Percentiles rank a stretch among this genome's conserved stretches.
These are phyloP conservation scores for Podaxis carcinomalis DNA, from an alignment of 768 basidiomycete species.

Conservation along the genomic window DNA sequence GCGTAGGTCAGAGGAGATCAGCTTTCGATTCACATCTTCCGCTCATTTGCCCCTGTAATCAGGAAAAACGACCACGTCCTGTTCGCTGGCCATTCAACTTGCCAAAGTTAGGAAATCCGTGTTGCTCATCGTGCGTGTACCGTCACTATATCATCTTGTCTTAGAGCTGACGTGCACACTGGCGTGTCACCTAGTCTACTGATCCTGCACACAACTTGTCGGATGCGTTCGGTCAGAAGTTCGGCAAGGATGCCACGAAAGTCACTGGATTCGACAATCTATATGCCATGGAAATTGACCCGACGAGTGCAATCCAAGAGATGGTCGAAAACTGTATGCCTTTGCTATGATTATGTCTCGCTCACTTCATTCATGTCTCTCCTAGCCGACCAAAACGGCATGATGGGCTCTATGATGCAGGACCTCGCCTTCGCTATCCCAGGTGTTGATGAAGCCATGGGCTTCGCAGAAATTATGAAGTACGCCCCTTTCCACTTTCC, in stretches of 20 bases:
- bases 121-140: constrained; percentile 77
- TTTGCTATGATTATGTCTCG: background rate
- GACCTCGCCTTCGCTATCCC: constrained; percentile 99
- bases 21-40: background rate
- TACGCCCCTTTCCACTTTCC: constrained; percentile 29
- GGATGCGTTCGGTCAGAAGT: constrained; percentile 98
- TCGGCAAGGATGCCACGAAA: constrained; percentile 97
- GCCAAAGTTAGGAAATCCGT: constrained; percentile 91
- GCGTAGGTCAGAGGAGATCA: constrained; percentile 71
- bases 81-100: constrained; percentile 95
- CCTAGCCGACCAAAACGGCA: constrained; percentile 80
- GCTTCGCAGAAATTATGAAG: constrained; percentile 99
- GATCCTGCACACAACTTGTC: constrained; percentile 99
- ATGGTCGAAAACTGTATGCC: constrained; percentile 94
- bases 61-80: constrained; percentile 99
- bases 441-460: constrained; percentile 99
- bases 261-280: constrained; percentile 98
- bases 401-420: constrained; percentile 99
- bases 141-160: background rate
- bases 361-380: constrained; percentile 4
- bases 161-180: constrained; percentile 1
- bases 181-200: constrained; percentile 64
- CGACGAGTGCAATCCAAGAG: constrained; percentile 95
- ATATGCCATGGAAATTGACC: constrained; percentile 99
- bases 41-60: constrained; percentile 9